These are phyloP conservation scores for Heliophila coronopifolia DNA, from an alignment of 441 rosid genomes.

Conservation along the genomic window DNA sequence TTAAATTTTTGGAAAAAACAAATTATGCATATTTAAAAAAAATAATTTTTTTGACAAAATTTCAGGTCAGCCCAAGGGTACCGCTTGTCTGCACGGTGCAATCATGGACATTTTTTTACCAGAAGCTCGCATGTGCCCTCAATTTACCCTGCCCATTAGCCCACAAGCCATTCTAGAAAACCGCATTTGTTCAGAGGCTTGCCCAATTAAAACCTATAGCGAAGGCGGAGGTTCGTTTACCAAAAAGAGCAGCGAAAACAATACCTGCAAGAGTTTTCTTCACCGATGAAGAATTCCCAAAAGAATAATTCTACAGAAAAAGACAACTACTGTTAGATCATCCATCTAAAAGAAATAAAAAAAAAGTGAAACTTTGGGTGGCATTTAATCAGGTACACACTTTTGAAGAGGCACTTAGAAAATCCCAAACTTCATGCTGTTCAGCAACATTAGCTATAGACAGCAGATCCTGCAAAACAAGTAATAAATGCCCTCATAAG, in stretches of 20 bases:
- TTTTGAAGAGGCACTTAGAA: constrained; percentile 81
- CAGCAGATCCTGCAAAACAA: constrained; percentile 68
- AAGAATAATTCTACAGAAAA: constrained; percentile 73
- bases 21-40: no score
- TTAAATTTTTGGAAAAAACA: no score
- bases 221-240: neutral
- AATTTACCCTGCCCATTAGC: no score
- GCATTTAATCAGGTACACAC: constrained; percentile 36
- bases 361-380: constrained; percentile 17
- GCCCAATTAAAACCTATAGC: no score
- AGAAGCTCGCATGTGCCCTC: no score
- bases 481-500: constrained; percentile 1
- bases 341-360: constrained; percentile 2
- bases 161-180: no score
- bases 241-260: constrained; percentile 18
- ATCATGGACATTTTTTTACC: no score
- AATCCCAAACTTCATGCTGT: constrained; percentile 99
- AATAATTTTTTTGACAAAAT: no score
- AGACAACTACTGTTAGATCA: constrained; percentile 24
- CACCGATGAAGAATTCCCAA: constrained; percentile 86
- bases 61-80: no score
- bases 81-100: no score
- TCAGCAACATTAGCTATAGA: constrained; percentile 97
- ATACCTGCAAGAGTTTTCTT: constrained; percentile 91
- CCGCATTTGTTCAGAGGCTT: no score